A percentile compares a stretch with the other conserved stretches of the same genome.
Conservation (phyloP, 2,329 filamentous ascomycete genomes). For the Ilyonectria destructans region DNA sequence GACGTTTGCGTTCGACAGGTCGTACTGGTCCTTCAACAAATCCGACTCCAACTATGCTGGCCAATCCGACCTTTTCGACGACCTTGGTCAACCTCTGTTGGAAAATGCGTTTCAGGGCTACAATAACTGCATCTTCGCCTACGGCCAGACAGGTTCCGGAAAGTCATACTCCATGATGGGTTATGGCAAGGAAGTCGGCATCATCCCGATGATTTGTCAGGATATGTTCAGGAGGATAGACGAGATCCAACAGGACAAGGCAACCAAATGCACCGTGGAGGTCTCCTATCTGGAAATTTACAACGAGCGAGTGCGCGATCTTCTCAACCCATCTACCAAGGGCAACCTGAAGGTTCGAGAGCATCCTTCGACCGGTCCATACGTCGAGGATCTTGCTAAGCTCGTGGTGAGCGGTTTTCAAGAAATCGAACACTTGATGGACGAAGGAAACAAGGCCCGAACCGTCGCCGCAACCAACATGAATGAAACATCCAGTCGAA, state of each 20-base stretch:
- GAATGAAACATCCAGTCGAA: slow-evolving; percentile 99
- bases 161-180: slow-evolving; percentile 99
- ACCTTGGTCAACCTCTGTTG: slow-evolving; percentile 89
- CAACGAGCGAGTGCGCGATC: slow-evolving; percentile 96
- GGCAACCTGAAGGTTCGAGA: slow-evolving; percentile 97
- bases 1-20: slow-evolving; percentile 95
- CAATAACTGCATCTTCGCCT: slow-evolving; percentile 99
- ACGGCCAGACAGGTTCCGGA: slow-evolving; percentile 97
- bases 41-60: slow-evolving; percentile 87
- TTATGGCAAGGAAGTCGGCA: slow-evolving; percentile 94
- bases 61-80: slow-evolving; percentile 90
- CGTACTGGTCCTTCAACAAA: slow-evolving; percentile 98
- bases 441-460: slow-evolving; percentile 98
- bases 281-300: slow-evolving; percentile 99
- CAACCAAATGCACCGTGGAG: slow-evolving; percentile 91
- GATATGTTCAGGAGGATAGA: slow-evolving; percentile 95
- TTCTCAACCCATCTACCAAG: slow-evolving; percentile 95
- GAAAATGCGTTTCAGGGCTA: slow-evolving; percentile 99
- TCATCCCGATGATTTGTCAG: slow-evolving; percentile 97
- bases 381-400: slow-evolving; percentile 98
- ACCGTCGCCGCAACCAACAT: slow-evolving; percentile 99
- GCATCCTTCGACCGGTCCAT: slow-evolving; percentile 96
- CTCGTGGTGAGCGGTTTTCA: slow-evolving; percentile 92
- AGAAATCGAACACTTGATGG: slow-evolving; percentile 98
- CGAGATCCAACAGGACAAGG: slow-evolving; percentile 79